phyloP scores from a whole-genome alignment of 1,139 yeast genomes.

The Sugiyamaella japonica region DNA sequence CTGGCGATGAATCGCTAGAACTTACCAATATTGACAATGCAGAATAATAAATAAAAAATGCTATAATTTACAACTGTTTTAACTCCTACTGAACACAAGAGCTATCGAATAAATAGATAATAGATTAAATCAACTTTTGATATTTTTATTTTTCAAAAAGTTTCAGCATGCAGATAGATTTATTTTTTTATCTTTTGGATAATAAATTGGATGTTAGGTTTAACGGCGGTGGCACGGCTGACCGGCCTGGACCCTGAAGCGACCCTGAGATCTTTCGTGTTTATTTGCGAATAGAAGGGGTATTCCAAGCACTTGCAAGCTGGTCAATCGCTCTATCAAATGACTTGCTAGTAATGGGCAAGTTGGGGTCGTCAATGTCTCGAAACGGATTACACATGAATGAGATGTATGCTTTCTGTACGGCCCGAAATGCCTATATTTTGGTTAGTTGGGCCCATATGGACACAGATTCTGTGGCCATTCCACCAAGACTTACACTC shows the following conservation, averaged over 20 bases:
- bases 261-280: background rate
- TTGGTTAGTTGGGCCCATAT: conserved; percentile 6
- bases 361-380: conserved; percentile 30
- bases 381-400: conserved; percentile 45
- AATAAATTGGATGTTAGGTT: conserved; percentile 15
- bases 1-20: background rate
- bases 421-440: conserved; percentile 35
- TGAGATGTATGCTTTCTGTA: conserved; percentile 41
- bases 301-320: conserved; percentile 32
- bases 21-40: background rate
- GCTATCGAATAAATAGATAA: background rate
- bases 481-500: conserved; percentile 23
- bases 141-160: background rate
- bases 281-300: conserved; percentile 4
- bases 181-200: background rate
- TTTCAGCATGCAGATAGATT: conserved; percentile 8
- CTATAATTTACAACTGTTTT: background rate
- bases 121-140: background rate
- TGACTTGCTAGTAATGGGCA: conserved; percentile 32
- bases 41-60: background rate
- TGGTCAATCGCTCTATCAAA: conserved; percentile 34
- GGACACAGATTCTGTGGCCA: no score
- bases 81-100: background rate
- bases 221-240: background rate
- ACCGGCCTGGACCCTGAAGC: background rate